Evolutionary conservation across 495 filamentous ascomycete genomes (phyloP), one percentile per base, ranked within the genome.

Genomic region (Cetradonia linearis): DNA sequence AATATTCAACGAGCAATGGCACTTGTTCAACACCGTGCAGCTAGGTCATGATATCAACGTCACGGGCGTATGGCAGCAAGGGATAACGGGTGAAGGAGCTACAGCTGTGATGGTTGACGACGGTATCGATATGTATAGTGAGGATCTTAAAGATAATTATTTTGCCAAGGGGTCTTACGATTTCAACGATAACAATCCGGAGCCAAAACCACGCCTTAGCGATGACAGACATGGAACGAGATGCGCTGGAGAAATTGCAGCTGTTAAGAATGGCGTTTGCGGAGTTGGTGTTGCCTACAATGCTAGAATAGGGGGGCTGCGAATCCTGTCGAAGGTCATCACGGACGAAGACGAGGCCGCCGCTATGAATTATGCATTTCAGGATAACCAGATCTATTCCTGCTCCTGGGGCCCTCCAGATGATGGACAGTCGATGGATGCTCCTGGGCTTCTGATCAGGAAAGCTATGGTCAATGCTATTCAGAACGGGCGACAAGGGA

Each of bases 341-440:
- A 84, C 84, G 56, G 93, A 98, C 71, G 83, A 86, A 34, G 93
- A 98, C 66, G 93, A 98, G 73, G 92, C 93, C 31, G 75, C 83
- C 2, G 87, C 93, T 25, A 84, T 98, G 79, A 96, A 94, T 74
- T 96, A 90, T 71, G 89, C 83, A 28, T 93, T 81, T 67, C 84
- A 96, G 64, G 77, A 88, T 42, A 98, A 96, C 68, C 86, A 96
- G 61, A 96, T 98, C 49, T 98, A 96, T 72, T 98, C 93, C 11
- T 98, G 93, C 73, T 96, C 92, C 0, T 98, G 93, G 93, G 93
- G 93, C 0, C 93, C 93, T 34, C 88, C 88, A 5, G 93, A 98
- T 65, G 91, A 96, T 70, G 93, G 93, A 47, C 73, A 79, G 56
- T 87, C 88, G 14, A 98, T 98, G 93, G 94, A 96, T 60, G 89